Evolutionary conservation across 805 yeast genomes (phyloP), one percentile per base, ranked within the genome.

Genomic region (Kuraishia ogatae): DNA sequence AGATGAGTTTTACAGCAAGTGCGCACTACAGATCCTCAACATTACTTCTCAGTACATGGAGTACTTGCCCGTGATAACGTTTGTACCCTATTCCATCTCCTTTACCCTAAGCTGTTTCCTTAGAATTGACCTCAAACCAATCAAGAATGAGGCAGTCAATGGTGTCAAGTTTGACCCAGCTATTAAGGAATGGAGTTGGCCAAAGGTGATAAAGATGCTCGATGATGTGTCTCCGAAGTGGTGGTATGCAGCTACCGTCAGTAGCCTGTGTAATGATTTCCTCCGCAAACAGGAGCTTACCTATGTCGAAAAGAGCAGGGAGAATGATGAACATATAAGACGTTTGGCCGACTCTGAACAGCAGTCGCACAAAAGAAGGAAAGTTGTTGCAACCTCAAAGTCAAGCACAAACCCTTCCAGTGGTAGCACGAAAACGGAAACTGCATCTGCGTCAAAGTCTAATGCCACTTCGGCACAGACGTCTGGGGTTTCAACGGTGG

Each of bases 211-310:
- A 2, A 50, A 51, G 13, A 56, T 59, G 29, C 55, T 60, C 19
- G 50, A 55, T 15, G 48, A 48, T 5, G 26, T 60, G 49, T 50
- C 50, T 17, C 26, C 43, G 22, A 56, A 53, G 21, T 60, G 51
- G 48, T 60, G 62, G 62, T 60, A 60, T 53, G 62, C 62, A 2
- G 55, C 55, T 5, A 55, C 60, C 13, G 59, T 61, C 5, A 57
- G 54, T 23, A 58, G 55, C n/a, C 29, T 60, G 22, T 60, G 62
- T 51, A 51, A 48, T 11, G 62, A 60, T 21, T 60, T 56, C 47
- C 50, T 60, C 43, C 55, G 46, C 10, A 57, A 57, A 21, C 43
- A 57, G 11, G 50, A 54, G 46, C 53, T 5, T 19, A 50, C n/a
- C 2, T 23, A 26, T 35, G 19, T 50, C n/a, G 23, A 50, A 17